Percentiles rank a stretch among this genome's conserved stretches.
phyloP scores from a whole-genome alignment of 1,284 basidiomycete species.

The Tranzscheliella williamsii region DNA sequence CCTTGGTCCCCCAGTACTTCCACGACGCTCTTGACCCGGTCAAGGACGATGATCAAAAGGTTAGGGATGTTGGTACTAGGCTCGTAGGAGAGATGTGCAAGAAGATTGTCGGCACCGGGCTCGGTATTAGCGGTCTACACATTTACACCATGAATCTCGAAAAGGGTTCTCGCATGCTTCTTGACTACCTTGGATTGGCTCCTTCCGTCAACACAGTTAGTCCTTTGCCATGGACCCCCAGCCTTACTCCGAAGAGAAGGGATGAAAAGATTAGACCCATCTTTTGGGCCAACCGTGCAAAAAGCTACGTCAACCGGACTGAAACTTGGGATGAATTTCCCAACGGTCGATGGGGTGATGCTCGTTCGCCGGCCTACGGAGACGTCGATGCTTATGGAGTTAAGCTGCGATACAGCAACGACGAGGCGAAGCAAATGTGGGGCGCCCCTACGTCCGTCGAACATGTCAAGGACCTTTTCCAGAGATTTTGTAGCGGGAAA shows the following conservation, averaged over 20 bases:
- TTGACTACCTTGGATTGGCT: slow-evolving; percentile 57
- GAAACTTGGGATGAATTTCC: slow-evolving; percentile 93
- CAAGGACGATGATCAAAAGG: slow-evolving; percentile 67
- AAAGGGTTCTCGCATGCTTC: slow-evolving; percentile 58
- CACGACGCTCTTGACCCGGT: slow-evolving; percentile 82
- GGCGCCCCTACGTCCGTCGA: slow-evolving; percentile 36
- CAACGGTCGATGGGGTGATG: slow-evolving; percentile 96
- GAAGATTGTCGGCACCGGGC: slow-evolving; percentile 48
- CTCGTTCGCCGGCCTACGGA: slow-evolving; percentile 93
- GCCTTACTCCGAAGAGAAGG: slow-evolving; percentile 56
- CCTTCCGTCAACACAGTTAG: slow-evolving; percentile 55
- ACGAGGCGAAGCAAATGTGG: slow-evolving; percentile 66
- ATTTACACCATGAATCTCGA: slow-evolving; percentile 62
- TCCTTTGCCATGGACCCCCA: slow-evolving; percentile 58
- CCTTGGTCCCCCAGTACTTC: slow-evolving; percentile 78
- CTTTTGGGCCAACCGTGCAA: slow-evolving; percentile 60
- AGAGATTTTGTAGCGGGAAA: slow-evolving; percentile 60
- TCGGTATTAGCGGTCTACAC: slow-evolving; percentile 57
- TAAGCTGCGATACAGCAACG: slow-evolving; percentile 71
- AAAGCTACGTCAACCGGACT: slow-evolving; percentile 59
- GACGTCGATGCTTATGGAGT: slow-evolving; percentile 88
- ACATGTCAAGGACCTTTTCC: slow-evolving; percentile 60
- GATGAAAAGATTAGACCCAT: slow-evolving; percentile 60
- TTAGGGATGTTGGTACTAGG: slow-evolving; percentile 44
- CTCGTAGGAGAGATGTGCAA: slow-evolving; percentile 60